These are phyloP conservation scores for Salix udensis DNA, from an alignment of 345 rosid genomes.

Conservation along the genomic window DNA sequence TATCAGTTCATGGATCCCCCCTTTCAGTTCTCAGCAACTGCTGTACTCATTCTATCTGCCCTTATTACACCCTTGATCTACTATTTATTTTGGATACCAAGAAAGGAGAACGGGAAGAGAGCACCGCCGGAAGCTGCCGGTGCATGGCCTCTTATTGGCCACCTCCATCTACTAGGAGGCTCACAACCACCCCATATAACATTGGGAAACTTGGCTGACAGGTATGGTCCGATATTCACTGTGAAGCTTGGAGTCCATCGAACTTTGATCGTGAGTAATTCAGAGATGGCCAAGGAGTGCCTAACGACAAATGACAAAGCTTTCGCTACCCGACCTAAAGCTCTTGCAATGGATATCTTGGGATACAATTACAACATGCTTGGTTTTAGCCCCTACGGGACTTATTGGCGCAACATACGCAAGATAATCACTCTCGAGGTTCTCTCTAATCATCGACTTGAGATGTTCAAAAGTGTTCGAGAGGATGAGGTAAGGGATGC, in stretches of 20 bases:
- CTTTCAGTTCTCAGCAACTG: too few species aligned
- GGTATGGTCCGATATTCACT: conserved; percentile 12
- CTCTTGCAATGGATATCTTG: conserved; percentile 2
- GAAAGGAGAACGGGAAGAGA: not conserved
- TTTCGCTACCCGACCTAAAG: not conserved
- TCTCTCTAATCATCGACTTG: conserved; percentile 18
- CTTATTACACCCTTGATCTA: not conserved
- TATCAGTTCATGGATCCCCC: too few species aligned
- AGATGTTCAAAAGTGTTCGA: conserved; percentile 13
- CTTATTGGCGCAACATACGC: conserved; percentile 24
- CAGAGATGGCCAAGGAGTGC: conserved; percentile 8
- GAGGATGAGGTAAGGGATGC: not conserved
- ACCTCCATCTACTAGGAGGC: conserved; percentile 8
- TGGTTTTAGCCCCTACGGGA: conserved; percentile 1
- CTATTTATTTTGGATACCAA: not conserved
- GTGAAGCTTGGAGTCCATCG: conserved; percentile 7
- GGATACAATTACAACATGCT: conserved; percentile 11
- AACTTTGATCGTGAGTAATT: not conserved
- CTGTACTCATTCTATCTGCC: too few species aligned
- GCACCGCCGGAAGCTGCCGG: conserved; percentile 1
- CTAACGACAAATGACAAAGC: not conserved
- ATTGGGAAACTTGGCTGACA: conserved; percentile 10
- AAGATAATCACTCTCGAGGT: conserved; percentile 16
- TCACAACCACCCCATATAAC: conserved; percentile 1
- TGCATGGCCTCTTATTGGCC: conserved; percentile 19